Evolutionary conservation across 352 stramenopile genomes (phyloP).

Genomic region (Phytophthora pisi): DNA sequence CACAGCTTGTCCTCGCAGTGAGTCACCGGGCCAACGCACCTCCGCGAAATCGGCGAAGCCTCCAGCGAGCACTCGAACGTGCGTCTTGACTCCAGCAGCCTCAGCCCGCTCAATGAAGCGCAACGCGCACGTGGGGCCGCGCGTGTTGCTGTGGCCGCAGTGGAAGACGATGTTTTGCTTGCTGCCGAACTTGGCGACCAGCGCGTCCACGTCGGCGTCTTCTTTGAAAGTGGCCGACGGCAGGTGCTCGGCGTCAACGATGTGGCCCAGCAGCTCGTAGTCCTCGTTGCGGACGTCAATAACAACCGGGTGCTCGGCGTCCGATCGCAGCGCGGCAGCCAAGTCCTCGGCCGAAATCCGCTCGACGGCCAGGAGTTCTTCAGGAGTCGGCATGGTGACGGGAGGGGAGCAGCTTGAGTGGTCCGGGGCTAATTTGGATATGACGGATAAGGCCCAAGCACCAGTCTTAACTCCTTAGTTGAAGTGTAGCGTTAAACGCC

Average conservation of each 20-base stretch:
- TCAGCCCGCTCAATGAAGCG: conserved; percentile 37
- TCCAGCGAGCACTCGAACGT: conserved; percentile 31
- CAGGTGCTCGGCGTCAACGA: conserved; percentile 38
- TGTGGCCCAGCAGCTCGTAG: conserved; percentile 38
- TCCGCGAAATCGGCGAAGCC: conserved; percentile 35
- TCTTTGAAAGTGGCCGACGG: conserved; percentile 38
- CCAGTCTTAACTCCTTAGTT: background rate
- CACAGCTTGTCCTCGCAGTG: background rate
- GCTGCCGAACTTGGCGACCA: conserved; percentile 33
- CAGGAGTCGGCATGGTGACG: conserved; percentile 20
- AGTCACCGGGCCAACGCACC: conserved; percentile 10
- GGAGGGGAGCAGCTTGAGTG: background rate
- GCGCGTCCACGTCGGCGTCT: conserved; percentile 42
- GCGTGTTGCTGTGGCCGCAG: conserved; percentile 42
- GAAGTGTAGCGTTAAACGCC: background rate
- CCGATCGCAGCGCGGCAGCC: conserved; percentile 21
- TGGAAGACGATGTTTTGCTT: conserved; percentile 48
- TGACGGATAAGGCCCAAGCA: background rate
- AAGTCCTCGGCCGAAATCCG: conserved; percentile 36
- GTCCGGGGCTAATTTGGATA: conserved; percentile 4
- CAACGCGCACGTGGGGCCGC: conserved; percentile 44
- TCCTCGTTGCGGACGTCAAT: conserved; percentile 42
- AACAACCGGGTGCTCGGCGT: conserved; percentile 14
- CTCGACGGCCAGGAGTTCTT: conserved; percentile 33
- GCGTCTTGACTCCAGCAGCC: conserved; percentile 22